Evolutionary conservation across 116 monocot species (phyloP).

Genomic region (Papilionanthe hybrid): DNA sequence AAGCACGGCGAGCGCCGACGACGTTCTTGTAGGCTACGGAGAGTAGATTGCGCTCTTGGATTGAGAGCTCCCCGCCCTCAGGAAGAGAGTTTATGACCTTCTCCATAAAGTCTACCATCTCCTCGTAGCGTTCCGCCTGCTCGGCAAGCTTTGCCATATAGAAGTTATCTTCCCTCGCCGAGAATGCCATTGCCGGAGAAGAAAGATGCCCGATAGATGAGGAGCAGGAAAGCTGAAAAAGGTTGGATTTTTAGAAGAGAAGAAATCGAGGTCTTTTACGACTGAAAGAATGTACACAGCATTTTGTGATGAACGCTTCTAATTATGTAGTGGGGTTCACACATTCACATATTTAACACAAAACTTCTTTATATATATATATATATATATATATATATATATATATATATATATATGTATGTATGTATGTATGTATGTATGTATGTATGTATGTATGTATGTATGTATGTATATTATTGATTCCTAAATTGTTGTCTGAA

Average conservation of each 20-base stretch:
- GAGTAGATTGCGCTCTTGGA: constrained; percentile 44
- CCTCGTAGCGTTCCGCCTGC: constrained; percentile 47
- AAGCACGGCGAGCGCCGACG: constrained; percentile 39
- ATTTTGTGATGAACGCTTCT: neutral
- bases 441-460: too few species aligned
- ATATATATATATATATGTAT: too few species aligned
- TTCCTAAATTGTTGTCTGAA: too few species aligned
- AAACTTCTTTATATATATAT: neutral
- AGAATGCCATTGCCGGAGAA: neutral
- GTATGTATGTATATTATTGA: too few species aligned
- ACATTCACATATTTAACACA: neutral
- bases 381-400: too few species aligned
- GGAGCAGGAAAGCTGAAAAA: neutral
- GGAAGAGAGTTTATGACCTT: constrained; percentile 11
- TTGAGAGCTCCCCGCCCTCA: constrained; percentile 22
- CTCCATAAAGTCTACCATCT: constrained; percentile 34
- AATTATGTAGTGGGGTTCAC: neutral
- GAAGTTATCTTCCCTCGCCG: constrained; percentile 15
- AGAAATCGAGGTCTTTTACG: neutral
- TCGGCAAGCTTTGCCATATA: constrained; percentile 12
- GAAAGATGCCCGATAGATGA: neutral
- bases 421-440: too few species aligned
- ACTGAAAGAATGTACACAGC: neutral
- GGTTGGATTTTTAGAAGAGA: neutral
- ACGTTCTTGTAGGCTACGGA: constrained; percentile 54